Percentiles rank a stretch among this genome's conserved stretches.
These are phyloP conservation scores for Pseudogymnoascus sp. DNA, from an alignment of 2,329 filamentous ascomycete genomes.

Conservation along the genomic window DNA sequence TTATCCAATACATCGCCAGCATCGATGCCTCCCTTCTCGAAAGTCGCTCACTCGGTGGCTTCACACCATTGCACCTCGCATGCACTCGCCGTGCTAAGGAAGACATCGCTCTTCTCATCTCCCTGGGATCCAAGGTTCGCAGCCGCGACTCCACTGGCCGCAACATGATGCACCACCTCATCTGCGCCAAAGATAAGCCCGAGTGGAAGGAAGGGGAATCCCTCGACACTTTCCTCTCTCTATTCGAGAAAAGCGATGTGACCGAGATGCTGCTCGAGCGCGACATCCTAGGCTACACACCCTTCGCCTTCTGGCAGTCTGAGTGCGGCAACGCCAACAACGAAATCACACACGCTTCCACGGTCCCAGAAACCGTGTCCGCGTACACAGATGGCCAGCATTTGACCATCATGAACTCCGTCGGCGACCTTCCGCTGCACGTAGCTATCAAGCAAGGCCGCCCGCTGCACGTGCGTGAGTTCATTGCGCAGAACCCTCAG, in stretches of 20 bases:
- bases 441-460: slow-evolving; percentile 42
- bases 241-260: slow-evolving; percentile 51
- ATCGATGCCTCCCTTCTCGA: slow-evolving; percentile 55
- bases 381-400: slow-evolving; percentile 48
- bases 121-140: slow-evolving; percentile 62
- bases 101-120: slow-evolving; percentile 53
- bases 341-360: slow-evolving; percentile 23
- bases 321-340: slow-evolving; percentile 33
- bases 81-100: slow-evolving; percentile 47
- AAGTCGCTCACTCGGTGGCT: slow-evolving; percentile 46
- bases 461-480: background rate
- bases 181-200: slow-evolving; percentile 21
- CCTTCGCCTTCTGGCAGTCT: slow-evolving; percentile 56
- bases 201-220: background rate
- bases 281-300: slow-evolving; percentile 43
- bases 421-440: slow-evolving; percentile 59
- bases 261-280: slow-evolving; percentile 52
- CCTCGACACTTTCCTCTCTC: slow-evolving; percentile 42
- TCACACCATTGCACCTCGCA: slow-evolving; percentile 63
- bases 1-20: slow-evolving; percentile 60
- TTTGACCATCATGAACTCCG: slow-evolving; percentile 51
- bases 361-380: slow-evolving; percentile 43
- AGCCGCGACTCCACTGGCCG: slow-evolving; percentile 50
- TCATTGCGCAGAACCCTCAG: background rate
- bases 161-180: slow-evolving; percentile 61